Evolutionary conservation across 768 basidiomycete species (phyloP).

Genomic region (Clitopilus passeckerianus): DNA sequence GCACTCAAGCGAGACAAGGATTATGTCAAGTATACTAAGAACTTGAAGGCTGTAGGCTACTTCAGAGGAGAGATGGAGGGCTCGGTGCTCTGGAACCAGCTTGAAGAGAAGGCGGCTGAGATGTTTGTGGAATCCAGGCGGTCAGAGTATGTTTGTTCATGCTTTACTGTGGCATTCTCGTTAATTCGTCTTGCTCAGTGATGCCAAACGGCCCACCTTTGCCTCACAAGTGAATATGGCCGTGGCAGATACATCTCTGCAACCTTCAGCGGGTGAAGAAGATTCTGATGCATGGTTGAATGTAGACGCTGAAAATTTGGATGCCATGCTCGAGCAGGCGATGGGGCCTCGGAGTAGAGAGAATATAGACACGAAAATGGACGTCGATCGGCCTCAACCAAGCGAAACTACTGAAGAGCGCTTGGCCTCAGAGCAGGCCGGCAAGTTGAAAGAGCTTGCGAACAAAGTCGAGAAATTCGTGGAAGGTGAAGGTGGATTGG

Average conservation of each 20-base stretch:
- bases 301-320: conserved; percentile 70
- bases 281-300: conserved; percentile 77
- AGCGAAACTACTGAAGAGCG: conserved; percentile 39
- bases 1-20: conserved; percentile 61
- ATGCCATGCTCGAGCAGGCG: conserved; percentile 58
- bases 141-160: conserved; percentile 50
- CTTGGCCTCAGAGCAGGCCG: conserved; percentile 60
- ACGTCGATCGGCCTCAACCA: conserved; percentile 32
- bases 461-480: conserved; percentile 87
- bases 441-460: conserved; percentile 71
- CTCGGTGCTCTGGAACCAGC: conserved; percentile 67
- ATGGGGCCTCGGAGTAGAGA: conserved; percentile 18
- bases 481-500: conserved; percentile 81
- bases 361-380: conserved; percentile 32
- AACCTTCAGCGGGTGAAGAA: conserved; percentile 4
- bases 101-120: conserved; percentile 67
- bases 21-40: conserved; percentile 67
- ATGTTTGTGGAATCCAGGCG: conserved; percentile 60
- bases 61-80: conserved; percentile 78
- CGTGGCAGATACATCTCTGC: conserved; percentile 32
- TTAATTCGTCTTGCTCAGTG: conserved; percentile 32
- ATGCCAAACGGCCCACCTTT: conserved; percentile 69
- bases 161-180: too few species aligned
- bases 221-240: conserved; percentile 62
- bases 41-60: conserved; percentile 61